Base-by-base conservation (phyloP, 2,329 filamentous ascomycete genomes). In the Alternaria panax region DNA sequence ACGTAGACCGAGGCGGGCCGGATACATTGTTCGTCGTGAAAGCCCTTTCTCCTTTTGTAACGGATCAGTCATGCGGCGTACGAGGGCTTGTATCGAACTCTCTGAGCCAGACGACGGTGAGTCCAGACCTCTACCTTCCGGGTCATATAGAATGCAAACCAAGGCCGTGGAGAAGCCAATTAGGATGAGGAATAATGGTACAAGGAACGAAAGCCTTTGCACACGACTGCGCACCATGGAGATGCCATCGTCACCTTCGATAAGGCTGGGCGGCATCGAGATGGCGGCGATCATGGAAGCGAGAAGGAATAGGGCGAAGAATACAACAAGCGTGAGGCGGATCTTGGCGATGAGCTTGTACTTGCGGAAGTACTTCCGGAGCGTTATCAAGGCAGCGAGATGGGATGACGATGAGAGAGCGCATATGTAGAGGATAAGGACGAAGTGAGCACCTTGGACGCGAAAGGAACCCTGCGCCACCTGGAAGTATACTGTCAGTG, bases 401-500 rank as follows among this genome's bases (percentile, higher is more conserved):
- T 75, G 72, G 0, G 73, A 75, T 8, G 70, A 73, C 12, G 68
- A 74, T 0, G 70, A 74, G 0, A 75, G 62, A 2, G 71, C 72
- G 50, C 73, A 74, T 22, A 74, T 65, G 63, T 74, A 73, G 16
- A 76, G 65, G 40, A 73, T 67, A 4, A 76, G 62, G 36, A 74
- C 71, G 54, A 74, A 74, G 56, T 73, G 71, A 3, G 70, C 70
- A 45, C 71, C 69, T 56, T 69, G 66, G n/a, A 72, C 67, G 57
- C 59, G 46, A 46, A 75, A 70, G 2, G 59, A 47, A n/a, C 70
- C 60, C 52, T 74, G 67, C 2, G 64, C 65, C 5, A 75, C 70
- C 71, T 73, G 43, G 1, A 5, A 27, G n/a, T 25, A 14, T 24
- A n/a, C 6, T 12, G 18, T 57, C n/a, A 32, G 28, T n/a, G 7